Evolutionary conservation across 306 rosid species (phyloP), one percentile per base, ranked within the genome.

Genomic region (Abrus pulchellus): DNA sequence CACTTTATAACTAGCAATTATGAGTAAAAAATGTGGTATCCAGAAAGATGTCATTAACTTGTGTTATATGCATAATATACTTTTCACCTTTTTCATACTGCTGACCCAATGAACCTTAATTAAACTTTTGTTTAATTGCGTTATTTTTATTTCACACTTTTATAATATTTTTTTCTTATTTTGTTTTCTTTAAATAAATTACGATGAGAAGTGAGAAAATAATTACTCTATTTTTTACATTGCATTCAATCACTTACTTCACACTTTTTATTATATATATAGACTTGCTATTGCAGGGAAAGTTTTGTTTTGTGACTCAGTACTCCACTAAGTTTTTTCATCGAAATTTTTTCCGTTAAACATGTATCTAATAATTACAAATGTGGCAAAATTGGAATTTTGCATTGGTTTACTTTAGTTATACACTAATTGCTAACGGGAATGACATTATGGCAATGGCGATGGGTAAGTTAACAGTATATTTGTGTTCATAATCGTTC

Each of bases 41-140:
- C 75, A 9, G 65, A 67, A 83, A 72, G 80, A 53, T 77, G 69
- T 45, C 28, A 75, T 82, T 83, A 83, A 76, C 80, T 84, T 83
- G 52, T 69, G 75, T 75, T 28, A 47, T 68, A 80, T 74, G 85
- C 81, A 34, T 80, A 83, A 34, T 80, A 83, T 41, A 36, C 49
- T 77, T 73, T 50, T 70, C 13, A 29, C 60, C 34, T 79, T 57
- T 67, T 56, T 66, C 71, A 30, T 66, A 54, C 0, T 11, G 20
- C 38, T 44, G 62, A 71, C 27, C 57, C 73, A 45, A 11, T 57
- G 5, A 45, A 3, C 48, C 65, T 44, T 54, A 68, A 20, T 62
- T 62, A 14, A 30, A 29, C 56, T 30, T 69, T 73, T 41, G 41
- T 6, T 53, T 63, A 20, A 20, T 20, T 20, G 20, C 20, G 20